Percentiles rank a stretch among this genome's conserved stretches.
Conservation (phyloP, 2,329 filamentous ascomycete genomes). For the Canariomyces notabilis region DNA sequence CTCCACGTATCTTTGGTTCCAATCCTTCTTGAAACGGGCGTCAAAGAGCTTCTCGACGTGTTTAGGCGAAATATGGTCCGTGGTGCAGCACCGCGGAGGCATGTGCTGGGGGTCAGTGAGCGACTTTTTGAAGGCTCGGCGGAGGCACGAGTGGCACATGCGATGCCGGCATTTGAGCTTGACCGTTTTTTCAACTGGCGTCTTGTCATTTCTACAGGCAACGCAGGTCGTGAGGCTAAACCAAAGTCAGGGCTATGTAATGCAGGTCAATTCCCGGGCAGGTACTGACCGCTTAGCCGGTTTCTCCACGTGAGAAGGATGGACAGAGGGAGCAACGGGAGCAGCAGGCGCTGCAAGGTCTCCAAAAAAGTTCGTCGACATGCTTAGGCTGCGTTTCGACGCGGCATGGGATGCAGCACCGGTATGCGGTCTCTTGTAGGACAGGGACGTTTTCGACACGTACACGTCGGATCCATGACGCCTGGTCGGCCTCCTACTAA, state of each 20-base stretch:
- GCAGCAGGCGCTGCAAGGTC: conserved; percentile 26
- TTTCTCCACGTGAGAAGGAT: conserved; percentile 21
- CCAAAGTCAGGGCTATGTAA: conserved; percentile 17
- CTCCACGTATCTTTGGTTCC: conserved; percentile 78
- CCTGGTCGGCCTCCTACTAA: conserved; percentile 22
- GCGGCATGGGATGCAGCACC: conserved; percentile 32
- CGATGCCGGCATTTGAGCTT: conserved; percentile 74
- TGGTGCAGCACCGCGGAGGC: conserved; percentile 76
- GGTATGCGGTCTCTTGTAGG: conserved; percentile 31
- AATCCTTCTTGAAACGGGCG: conserved; percentile 66
- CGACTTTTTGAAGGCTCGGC: conserved; percentile 68
- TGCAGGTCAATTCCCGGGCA: neutral
- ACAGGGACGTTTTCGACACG: conserved; percentile 29
- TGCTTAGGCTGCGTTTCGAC: conserved; percentile 34
- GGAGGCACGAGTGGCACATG: conserved; percentile 75
- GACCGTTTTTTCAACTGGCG: conserved; percentile 57
- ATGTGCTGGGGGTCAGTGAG: conserved; percentile 73
- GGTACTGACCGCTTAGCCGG: conserved; percentile 24
- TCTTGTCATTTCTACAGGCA: conserved; percentile 61
- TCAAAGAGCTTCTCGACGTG: conserved; percentile 74
- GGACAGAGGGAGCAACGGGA: conserved; percentile 18
- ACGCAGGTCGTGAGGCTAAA: conserved; percentile 65
- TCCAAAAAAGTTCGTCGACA: conserved; percentile 35
- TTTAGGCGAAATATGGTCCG: conserved; percentile 66
- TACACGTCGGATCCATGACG: conserved; percentile 31